These are phyloP conservation scores for Pyricularia grisea DNA, from an alignment of 2,329 filamentous ascomycete genomes.

Conservation along the genomic window DNA sequence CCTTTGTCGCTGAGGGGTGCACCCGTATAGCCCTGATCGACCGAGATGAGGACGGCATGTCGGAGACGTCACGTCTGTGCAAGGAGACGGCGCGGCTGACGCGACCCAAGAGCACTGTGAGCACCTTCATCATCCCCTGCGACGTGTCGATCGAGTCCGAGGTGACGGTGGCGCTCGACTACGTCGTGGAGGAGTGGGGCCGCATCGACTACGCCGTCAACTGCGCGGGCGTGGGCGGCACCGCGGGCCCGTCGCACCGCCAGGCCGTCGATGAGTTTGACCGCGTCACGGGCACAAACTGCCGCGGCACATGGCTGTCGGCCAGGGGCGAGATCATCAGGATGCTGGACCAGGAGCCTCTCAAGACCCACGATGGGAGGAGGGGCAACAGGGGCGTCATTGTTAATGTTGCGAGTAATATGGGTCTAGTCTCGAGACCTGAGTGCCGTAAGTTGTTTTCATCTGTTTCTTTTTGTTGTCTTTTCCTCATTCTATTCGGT, in stretches of 20 bases:
- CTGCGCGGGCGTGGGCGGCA: constrained; percentile 30
- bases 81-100: constrained; percentile 1
- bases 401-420: constrained; percentile 33
- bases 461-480: neutral
- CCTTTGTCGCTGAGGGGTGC: constrained; percentile 34
- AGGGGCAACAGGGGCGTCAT: constrained; percentile 28
- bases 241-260: constrained; percentile 24
- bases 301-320: constrained; percentile 34
- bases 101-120: neutral
- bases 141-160: constrained; percentile 26
- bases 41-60: constrained; percentile 19
- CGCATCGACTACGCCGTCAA: constrained; percentile 37
- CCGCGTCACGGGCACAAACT: constrained; percentile 29
- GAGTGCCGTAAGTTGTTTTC: constrained; percentile 24
- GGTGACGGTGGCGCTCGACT: constrained; percentile 22
- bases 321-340: constrained; percentile 29
- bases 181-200: constrained; percentile 22
- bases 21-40: constrained; percentile 30
- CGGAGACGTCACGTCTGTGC: constrained; percentile 21
- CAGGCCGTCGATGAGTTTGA: constrained; percentile 29
- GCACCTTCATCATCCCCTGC: constrained; percentile 16
- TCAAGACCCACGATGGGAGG: constrained; percentile 31
- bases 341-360: constrained; percentile 33
- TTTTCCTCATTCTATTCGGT: neutral
- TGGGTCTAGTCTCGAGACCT: constrained; percentile 30